These are phyloP conservation scores for Pyricularia pennisetigena DNA, from an alignment of 2,329 filamentous ascomycete genomes.

Conservation along the genomic window DNA sequence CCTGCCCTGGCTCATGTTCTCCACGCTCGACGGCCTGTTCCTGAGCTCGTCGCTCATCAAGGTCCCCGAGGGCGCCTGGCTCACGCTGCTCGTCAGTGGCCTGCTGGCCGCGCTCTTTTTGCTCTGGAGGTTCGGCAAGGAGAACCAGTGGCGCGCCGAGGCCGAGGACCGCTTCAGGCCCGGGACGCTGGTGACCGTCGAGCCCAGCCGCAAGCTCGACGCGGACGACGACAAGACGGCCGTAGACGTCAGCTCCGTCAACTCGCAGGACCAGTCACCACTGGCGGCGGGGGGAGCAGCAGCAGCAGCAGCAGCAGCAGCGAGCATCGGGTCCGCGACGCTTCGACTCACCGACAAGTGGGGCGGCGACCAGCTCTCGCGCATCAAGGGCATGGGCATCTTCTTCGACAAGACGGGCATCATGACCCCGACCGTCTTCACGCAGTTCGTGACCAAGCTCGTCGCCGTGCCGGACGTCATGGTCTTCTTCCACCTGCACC, in stretches of 20 bases:
- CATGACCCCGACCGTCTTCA: conserved; percentile 55
- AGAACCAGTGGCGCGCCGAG: conserved; percentile 66
- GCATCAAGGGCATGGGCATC: conserved; percentile 50
- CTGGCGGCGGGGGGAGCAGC: no score
- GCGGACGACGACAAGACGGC: conserved; percentile 24
- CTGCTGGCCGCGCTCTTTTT: conserved; percentile 57
- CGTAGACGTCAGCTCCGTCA: conserved; percentile 7
- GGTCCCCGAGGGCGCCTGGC: conserved; percentile 69
- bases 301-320: not conserved
- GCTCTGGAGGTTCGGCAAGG: conserved; percentile 72
- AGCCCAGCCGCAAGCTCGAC: not conserved
- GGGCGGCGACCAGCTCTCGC: conserved; percentile 30
- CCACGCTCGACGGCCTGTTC: conserved; percentile 58
- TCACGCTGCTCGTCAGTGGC: conserved; percentile 56
- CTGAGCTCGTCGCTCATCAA: conserved; percentile 62
- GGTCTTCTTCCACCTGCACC: conserved; percentile 62
- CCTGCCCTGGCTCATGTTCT: conserved; percentile 52
- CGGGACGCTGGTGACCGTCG: conserved; percentile 24
- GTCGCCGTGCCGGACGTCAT: conserved; percentile 54
- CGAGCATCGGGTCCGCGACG: conserved; percentile 5
- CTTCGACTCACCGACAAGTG: conserved; percentile 25
- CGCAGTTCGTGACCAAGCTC: conserved; percentile 63
- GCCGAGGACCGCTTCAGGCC: conserved; percentile 47
- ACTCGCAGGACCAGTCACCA: not conserved
- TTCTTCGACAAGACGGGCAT: conserved; percentile 70